Percentiles rank a stretch among this genome's conserved stretches.
phyloP scores from a whole-genome alignment of 257 asterid genomes.

The Plantago ovata region DNA sequence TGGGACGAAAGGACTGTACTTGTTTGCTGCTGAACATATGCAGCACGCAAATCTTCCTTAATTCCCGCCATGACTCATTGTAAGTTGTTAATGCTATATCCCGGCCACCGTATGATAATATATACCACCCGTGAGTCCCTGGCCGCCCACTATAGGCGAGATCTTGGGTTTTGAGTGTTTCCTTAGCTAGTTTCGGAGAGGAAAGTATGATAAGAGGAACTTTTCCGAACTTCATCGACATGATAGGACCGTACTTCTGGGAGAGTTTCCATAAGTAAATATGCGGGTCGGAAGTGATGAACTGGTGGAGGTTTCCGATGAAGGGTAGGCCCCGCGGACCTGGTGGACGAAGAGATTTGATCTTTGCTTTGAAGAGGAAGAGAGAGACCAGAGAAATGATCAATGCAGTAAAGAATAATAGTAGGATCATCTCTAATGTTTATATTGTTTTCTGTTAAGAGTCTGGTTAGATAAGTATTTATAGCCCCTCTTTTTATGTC shows the following conservation, averaged over 20 bases:
- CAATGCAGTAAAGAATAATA: not conserved
- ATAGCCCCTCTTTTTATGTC: no score
- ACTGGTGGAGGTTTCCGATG: conserved; percentile 8
- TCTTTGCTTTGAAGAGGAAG: not conserved
- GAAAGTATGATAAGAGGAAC: not conserved
- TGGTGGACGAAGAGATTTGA: not conserved
- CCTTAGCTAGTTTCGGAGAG: not conserved
- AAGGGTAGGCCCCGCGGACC: conserved; percentile 2
- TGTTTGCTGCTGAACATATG: not conserved
- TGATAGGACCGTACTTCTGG: not conserved
- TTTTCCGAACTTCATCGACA: not conserved
- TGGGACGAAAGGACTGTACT: not conserved
- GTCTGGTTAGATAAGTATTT: no score
- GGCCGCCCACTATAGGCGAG: not conserved
- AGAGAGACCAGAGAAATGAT: not conserved
- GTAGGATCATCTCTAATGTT: not conserved
- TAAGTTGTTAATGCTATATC: not conserved
- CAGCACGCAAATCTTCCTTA: not conserved
- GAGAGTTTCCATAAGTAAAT: not conserved
- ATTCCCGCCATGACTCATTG: not conserved
- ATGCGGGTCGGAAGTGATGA: not conserved
- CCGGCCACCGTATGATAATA: not conserved
- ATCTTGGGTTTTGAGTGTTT: not conserved
- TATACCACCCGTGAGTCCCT: not conserved
- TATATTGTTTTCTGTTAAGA: no score